Evolutionary conservation across 2,329 filamentous ascomycete species (phyloP).

Genomic region (Microdochium bolleyi): DNA sequence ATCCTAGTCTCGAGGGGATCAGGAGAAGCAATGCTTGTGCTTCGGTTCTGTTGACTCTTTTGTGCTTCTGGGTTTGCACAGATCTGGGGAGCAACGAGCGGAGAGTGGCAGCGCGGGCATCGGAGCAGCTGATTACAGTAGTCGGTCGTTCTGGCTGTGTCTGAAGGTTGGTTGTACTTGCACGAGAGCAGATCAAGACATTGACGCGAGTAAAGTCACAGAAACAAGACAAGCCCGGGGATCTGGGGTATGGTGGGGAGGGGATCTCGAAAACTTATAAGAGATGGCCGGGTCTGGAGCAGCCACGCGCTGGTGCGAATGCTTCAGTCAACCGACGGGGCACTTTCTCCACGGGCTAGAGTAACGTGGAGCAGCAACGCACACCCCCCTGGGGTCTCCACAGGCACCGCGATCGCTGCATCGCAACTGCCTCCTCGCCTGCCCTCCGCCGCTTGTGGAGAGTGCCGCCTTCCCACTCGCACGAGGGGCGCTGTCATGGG

Average conservation of each 20-base stretch:
- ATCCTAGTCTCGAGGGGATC: no score
- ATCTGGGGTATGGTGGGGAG: neutral
- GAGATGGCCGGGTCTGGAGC: neutral
- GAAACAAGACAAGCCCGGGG: neutral
- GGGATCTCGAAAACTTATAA: neutral
- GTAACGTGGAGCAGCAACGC: neutral
- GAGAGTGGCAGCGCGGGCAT: no score
- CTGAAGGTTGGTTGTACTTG: no score
- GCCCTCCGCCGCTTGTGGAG: neutral
- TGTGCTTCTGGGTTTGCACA: no score
- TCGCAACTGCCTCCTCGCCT: neutral
- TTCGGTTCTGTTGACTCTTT: no score
- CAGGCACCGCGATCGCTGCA: neutral
- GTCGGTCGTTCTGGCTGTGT: no score
- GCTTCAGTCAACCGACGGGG: neutral
- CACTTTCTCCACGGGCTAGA: neutral
- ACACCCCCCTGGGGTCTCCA: neutral
- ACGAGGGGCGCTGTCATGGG: neutral
- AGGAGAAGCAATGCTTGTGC: no score
- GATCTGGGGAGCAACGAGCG: no score
- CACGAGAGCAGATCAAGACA: no score
- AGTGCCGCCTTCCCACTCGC: neutral
- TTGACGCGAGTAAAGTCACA: neutral
- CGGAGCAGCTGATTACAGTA: no score
- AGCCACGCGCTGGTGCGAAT: neutral